Percentiles rank a stretch among this genome's conserved stretches.
These are phyloP conservation scores for Colletotrichum liriopes DNA, from an alignment of 2,329 filamentous ascomycete species.

Conservation along the genomic window DNA sequence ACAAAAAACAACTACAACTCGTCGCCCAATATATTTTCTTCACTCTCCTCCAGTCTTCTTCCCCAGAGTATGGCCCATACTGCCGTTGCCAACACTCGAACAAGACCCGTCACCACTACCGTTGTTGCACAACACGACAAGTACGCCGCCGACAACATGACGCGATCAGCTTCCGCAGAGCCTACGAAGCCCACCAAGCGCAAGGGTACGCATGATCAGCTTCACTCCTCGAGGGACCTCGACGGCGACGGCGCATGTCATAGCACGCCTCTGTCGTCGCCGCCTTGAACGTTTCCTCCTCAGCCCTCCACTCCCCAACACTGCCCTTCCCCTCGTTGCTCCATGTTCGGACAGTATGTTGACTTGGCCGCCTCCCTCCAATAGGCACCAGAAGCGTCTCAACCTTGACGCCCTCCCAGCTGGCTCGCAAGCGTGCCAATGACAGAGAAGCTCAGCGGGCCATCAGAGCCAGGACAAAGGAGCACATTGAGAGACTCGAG, in stretches of 20 bases:
- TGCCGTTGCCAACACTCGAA: conserved; percentile 38
- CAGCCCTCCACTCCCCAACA: conserved; percentile 13
- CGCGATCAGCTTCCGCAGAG: conserved; percentile 61
- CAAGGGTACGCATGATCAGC: conserved; percentile 57
- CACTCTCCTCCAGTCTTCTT: conserved; percentile 23
- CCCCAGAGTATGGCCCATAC: conserved; percentile 37
- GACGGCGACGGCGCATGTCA: not conserved
- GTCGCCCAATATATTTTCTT: conserved; percentile 24
- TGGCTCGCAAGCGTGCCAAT: conserved; percentile 92
- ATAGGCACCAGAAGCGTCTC: conserved; percentile 82
- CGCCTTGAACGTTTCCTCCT: conserved; percentile 1
- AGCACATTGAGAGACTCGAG: conserved; percentile 86
- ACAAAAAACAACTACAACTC: conserved; percentile 33
- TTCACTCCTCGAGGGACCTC: not conserved
- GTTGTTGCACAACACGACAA: conserved; percentile 41
- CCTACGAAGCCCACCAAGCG: conserved; percentile 61
- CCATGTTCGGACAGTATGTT: conserved; percentile 16
- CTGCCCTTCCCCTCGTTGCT: conserved; percentile 19
- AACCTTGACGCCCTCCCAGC: conserved; percentile 88
- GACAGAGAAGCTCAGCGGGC: conserved; percentile 92
- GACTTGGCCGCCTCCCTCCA: conserved; percentile 13
- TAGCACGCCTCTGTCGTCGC: not conserved
- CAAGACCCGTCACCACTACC: conserved; percentile 33
- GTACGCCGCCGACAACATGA: conserved; percentile 51
- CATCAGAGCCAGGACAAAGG: conserved; percentile 88